These are phyloP conservation scores for Pseudophaeomoniella oleicola DNA, from an alignment of 2,329 filamentous ascomycete species.

Conservation along the genomic window DNA sequence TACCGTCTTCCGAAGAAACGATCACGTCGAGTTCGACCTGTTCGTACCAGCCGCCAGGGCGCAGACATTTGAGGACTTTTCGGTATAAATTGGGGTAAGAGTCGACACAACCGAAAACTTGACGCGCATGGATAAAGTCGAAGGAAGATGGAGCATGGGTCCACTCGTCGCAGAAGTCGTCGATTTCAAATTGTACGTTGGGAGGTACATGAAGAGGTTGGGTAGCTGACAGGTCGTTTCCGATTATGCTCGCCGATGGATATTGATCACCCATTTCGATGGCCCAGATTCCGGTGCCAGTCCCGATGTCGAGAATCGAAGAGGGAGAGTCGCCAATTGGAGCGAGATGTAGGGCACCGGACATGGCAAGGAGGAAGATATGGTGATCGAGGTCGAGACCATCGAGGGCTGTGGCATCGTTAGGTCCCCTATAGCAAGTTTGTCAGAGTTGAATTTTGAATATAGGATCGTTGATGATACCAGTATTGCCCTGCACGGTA, in stretches of 20 bases:
- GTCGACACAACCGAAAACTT: conserved; percentile 1
- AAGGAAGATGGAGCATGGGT: conserved; percentile 14
- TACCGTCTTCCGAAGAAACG: conserved; percentile 24
- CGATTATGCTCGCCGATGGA: conserved; percentile 26
- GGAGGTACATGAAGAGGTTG: not conserved
- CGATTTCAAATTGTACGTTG: conserved; percentile 5
- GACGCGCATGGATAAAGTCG: conserved; percentile 18
- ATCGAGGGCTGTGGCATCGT: conserved; percentile 19
- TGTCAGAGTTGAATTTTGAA: not conserved
- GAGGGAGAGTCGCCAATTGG: conserved; percentile 9
- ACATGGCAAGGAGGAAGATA: conserved; percentile 20
- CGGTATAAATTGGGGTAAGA: not conserved
- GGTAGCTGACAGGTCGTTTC: conserved; percentile 11
- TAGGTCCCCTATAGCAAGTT: conserved; percentile 12
- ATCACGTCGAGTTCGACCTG: conserved; percentile 26
- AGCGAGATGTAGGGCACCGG: conserved; percentile 15
- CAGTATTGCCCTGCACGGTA: conserved; percentile 12
- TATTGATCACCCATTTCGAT: conserved; percentile 16
- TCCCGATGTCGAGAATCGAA: conserved; percentile 19
- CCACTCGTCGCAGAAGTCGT: conserved; percentile 19
- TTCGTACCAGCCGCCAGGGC: conserved; percentile 1
- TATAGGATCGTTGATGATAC: conserved; percentile 2
- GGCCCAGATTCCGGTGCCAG: conserved; percentile 20
- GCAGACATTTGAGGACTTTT: not conserved
- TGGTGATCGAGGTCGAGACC: conserved; percentile 22